Percentiles rank a stretch among this genome's conserved stretches.
Evolutionary conservation across 2,329 filamentous ascomycete species (phyloP).

Genomic region (Gliomastix tumulicola): DNA sequence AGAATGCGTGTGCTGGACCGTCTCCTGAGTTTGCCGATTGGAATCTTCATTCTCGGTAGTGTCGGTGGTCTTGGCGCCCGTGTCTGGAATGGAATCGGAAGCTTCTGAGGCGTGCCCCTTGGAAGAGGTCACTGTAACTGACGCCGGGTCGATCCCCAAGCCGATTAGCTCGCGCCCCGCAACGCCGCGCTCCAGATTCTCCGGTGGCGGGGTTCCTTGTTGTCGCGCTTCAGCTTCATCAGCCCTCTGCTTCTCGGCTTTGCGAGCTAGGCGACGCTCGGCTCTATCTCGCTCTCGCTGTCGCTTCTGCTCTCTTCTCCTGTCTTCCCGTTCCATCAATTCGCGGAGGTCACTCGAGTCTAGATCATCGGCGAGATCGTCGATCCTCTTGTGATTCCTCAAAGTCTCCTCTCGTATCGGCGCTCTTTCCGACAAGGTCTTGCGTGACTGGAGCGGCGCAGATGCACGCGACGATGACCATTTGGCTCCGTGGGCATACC

Average conservation of each 20-base stretch:
- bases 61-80: conserved; percentile 11
- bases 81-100: conserved; percentile 14
- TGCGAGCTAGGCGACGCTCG: conserved; percentile 56
- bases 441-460: conserved; percentile 39
- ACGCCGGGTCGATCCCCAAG: conserved; percentile 48
- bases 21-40: too few relatives aligned
- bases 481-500: conserved; percentile 61
- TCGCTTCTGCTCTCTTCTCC: conserved; percentile 70
- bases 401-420: conserved; percentile 55
- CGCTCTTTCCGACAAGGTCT: conserved; percentile 41
- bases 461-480: conserved; percentile 38
- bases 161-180: conserved; percentile 50
- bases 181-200: conserved; percentile 54
- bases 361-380: conserved; percentile 76
- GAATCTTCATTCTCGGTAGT: conserved; percentile 9
- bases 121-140: conserved; percentile 48
- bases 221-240: conserved; percentile 49
- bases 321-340: conserved; percentile 81
- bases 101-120: conserved; percentile 29
- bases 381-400: conserved; percentile 54
- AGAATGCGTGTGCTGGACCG: too few relatives aligned
- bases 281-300: conserved; percentile 60
- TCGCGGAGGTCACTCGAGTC: conserved; percentile 79
- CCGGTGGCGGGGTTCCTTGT: conserved; percentile 41
- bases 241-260: conserved; percentile 59